Base-by-base conservation (phyloP, 352 stramenopile species). In the Pythium apleroticum region DNA sequence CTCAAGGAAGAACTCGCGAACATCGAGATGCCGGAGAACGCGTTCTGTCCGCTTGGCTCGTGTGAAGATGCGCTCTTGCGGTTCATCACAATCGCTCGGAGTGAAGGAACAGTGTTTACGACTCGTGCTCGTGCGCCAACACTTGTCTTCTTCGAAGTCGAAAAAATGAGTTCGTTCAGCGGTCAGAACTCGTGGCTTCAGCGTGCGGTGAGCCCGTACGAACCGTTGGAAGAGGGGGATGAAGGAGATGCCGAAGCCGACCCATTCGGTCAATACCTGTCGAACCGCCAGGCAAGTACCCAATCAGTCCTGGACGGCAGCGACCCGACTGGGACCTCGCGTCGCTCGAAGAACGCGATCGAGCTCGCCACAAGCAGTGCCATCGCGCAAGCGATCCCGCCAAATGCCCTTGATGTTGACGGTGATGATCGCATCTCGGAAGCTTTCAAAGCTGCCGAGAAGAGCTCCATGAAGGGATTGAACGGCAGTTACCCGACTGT, bases 51-150 rank as follows among this genome's bases (percentile, higher is more conserved):
- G 24, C 70, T 95, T 4, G 83, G 78, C 6, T 88, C 82, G 15
- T 89, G 80, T 37, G 77, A 90, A 37, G 71, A 88, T 41, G 73
- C 80, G 25, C 43, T 92, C n/a, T 73, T 84, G 56, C 75, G 79
- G 2, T 76, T 95, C 52, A 64, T 93, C 49, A 76, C 72, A 12
- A 90, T 93, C 49, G 80, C 73, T 37, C 70, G 76, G 49, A 70
- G 76, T 19, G 86, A 95, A 76, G 86, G 88, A 30, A 89, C 86
- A 0, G 86, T 96, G 22, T 96, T 96, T 65, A 92, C 85, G n/a
- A 96, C 88, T 0, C 87, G 84, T n/a, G 86, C 88, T 15, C 78
- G 88, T 17, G 88, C 88, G 14, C 88, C 88, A 17, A 93, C 83
- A 20, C 70, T 95, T 12, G 68, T 96, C 52, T 92, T 90, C 60